Conservation (phyloP, 148 eudicot species). For the Rhododendron williamsianum region DNA sequence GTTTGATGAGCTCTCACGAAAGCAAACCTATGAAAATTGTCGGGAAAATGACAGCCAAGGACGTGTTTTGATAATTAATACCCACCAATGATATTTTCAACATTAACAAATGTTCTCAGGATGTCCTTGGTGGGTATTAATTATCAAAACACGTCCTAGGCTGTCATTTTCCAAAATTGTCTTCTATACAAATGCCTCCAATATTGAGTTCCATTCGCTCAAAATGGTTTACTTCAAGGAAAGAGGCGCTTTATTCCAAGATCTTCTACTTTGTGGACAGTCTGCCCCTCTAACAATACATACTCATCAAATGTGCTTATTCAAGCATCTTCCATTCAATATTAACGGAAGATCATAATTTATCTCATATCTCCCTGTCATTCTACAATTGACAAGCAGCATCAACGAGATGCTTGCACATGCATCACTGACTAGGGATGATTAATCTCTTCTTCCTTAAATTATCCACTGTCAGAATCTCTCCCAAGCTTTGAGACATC, state of each 20-base stretch:
- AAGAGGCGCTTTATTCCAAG: neutral
- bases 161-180: neutral
- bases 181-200: neutral
- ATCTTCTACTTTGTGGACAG: neutral
- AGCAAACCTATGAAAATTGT: neutral
- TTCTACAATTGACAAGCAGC: neutral
- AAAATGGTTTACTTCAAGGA: slow-evolving; percentile 1
- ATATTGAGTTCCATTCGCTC: neutral
- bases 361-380: neutral
- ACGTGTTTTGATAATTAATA: no score
- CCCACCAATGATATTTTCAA: no score
- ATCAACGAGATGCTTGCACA: neutral
- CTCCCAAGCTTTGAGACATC: neutral
- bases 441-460: neutral
- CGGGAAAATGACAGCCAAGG: neutral
- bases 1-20: neutral
- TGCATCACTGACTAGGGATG: neutral
- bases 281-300: neutral
- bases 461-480: neutral
- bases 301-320: neutral
- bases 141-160: no score
- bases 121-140: no score
- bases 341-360: neutral
- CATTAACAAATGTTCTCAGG: no score
- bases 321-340: neutral